Evolutionary conservation across 805 yeast species (phyloP), one percentile per base, ranked within the genome.

Genomic region (Diddensiella santjacobensis): DNA sequence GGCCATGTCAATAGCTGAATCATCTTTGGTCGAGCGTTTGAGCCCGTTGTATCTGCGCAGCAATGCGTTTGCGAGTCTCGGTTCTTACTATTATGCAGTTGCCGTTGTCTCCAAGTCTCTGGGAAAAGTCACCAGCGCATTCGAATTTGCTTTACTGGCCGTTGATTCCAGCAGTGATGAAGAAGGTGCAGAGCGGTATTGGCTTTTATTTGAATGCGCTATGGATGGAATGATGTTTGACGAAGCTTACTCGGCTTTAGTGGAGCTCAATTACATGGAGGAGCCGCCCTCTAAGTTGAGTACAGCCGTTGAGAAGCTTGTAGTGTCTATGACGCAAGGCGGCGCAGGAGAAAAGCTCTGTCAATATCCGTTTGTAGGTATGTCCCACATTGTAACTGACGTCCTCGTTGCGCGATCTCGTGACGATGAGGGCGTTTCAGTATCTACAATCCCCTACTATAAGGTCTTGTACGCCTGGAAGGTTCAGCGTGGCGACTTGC

Each of bases 391-490:
- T 4, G 74, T 80, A 26, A 78, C 76, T 53, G 63, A 64, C 1
- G 55, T 77, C 37, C 61, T 80, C 36, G 66, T 58, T 26, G 42
- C 52, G 22, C 52, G 55, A 36, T 47, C 47, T 22, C 17, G 40
- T 10, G 45, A 51, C 22, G 55, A 57, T 2, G 58, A 60, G 4
- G 71, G 66, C 40, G n/a, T n/a, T n/a, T n/a, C n/a, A n/a, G 40
- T 64, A n/a, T 53, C 50, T 33, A 59, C 60, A 41, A 57, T 76
- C 29, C 73, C 71, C 42, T 71, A 74, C 55, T 78, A 73, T 64
- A 70, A 78, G 52, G 69, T 79, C 15, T 64, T 77, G 40, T 78
- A 77, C 54, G 62, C 80, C 0, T 73, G 81, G 71, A 68, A 81
- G 50, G 58, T 74, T 31, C 69, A 68, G 43, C 71, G 72, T 30